phyloP scores from a whole-genome alignment of 2,329 filamentous ascomycete species.

The Aspergillus udagawae region DNA sequence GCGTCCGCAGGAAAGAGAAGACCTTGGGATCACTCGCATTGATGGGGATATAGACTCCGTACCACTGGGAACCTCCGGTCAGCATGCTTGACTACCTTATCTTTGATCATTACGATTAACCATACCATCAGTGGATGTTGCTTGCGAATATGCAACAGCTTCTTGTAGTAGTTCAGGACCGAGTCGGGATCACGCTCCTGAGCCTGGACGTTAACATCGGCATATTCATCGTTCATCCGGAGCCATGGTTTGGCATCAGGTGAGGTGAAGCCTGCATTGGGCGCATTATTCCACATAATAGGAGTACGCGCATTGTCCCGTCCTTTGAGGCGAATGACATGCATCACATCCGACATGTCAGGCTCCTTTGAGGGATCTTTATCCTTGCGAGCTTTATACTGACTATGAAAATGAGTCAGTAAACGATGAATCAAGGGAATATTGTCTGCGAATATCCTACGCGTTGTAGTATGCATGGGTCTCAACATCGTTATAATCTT shows the following conservation, averaged over 20 bases:
- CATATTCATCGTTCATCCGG: constrained; percentile 57
- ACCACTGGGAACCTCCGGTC: constrained; percentile 7
- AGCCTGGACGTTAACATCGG: constrained; percentile 53
- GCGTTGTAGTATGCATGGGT: constrained; percentile 45
- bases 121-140: constrained; percentile 30
- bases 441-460: constrained; percentile 48
- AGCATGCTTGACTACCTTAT: not conserved
- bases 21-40: constrained; percentile 11
- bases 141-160: constrained; percentile 53
- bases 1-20: constrained; percentile 13
- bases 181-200: constrained; percentile 30
- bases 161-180: constrained; percentile 56
- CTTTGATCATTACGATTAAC: not conserved
- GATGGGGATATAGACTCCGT: constrained; percentile 14
- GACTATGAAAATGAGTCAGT: constrained; percentile 1
- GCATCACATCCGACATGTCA: constrained; percentile 14
- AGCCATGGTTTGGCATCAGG: constrained; percentile 56
- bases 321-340: constrained; percentile 12
- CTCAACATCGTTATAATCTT: constrained; percentile 40
- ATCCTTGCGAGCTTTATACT: constrained; percentile 10
- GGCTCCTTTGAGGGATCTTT: constrained; percentile 9
- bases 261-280: constrained; percentile 59
- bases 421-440: constrained; percentile 26
- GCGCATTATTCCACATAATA: constrained; percentile 58
- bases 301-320: constrained; percentile 64